These are phyloP conservation scores for Mortierella sp. DNA, from an alignment of 371 early-diverging fungal species.

Conservation along the genomic window DNA sequence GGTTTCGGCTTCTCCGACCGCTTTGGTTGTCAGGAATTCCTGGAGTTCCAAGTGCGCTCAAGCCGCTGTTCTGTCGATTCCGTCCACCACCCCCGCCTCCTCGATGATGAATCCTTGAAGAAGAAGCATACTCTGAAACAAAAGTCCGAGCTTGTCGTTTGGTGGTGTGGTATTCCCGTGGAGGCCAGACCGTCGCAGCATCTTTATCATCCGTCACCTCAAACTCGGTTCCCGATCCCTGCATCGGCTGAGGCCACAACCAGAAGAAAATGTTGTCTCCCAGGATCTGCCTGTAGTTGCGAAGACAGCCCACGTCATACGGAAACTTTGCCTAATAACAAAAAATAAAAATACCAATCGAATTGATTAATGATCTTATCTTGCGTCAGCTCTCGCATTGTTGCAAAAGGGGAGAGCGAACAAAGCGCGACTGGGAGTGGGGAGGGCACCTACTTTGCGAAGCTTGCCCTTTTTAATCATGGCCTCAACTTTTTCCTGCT, in stretches of 20 bases:
- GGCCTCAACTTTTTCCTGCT: conserved; percentile 86
- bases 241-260: conserved; percentile 75
- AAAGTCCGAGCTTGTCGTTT: conserved; percentile 54
- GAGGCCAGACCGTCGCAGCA: conserved; percentile 65
- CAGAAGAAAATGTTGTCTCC: conserved; percentile 79
- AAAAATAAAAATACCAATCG: neutral
- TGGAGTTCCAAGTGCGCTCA: conserved; percentile 21
- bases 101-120: conserved; percentile 24
- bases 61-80: neutral
- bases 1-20: neutral
- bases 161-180: conserved; percentile 65
- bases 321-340: conserved; percentile 78
- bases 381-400: neutral
- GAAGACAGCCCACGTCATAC: conserved; percentile 89
- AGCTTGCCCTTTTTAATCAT: conserved; percentile 76
- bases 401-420: neutral
- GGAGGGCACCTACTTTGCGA: conserved; percentile 60
- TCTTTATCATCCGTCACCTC: conserved; percentile 66
- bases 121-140: conserved; percentile 46
- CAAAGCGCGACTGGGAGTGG: neutral
- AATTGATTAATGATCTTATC: neutral
- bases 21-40: neutral
- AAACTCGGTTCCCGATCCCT: conserved; percentile 81
- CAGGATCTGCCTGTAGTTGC: conserved; percentile 85
- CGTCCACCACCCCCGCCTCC: neutral